Conservation (phyloP, 108 stramenopile genomes). For the Skeletonema potamos region DNA sequence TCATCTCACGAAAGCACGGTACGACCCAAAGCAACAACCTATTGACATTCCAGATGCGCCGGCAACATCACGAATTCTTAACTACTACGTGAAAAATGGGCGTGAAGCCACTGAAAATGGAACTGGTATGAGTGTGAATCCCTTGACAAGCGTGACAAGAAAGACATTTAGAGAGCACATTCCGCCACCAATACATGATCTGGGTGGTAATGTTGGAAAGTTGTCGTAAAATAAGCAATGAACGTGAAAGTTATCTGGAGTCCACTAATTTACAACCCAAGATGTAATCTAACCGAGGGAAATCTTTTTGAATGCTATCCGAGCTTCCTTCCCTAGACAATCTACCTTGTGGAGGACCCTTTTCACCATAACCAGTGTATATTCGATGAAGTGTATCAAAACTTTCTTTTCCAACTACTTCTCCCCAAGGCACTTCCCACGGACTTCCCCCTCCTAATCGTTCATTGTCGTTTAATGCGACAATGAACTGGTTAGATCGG, state of each 20-base stretch:
- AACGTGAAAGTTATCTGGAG: background rate
- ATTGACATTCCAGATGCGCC: conserved; percentile 69
- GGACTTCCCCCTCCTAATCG: conserved; percentile 72
- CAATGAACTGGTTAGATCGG: conserved; percentile 66
- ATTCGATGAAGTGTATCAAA: conserved; percentile 53
- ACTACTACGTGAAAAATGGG: conserved; percentile 83
- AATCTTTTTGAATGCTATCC: conserved; percentile 32
- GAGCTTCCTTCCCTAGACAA: conserved; percentile 48
- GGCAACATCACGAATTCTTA: conserved; percentile 79
- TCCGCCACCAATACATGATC: conserved; percentile 43
- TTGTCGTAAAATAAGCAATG: conserved; percentile 1
- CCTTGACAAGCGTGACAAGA: conserved; percentile 52
- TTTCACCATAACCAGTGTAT: conserved; percentile 65
- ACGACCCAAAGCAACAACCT: conserved; percentile 37
- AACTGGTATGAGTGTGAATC: conserved; percentile 24
- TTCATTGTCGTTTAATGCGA: conserved; percentile 59
- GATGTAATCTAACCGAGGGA: conserved; percentile 62
- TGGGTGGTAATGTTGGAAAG: conserved; percentile 47
- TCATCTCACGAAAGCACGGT: conserved; percentile 67
- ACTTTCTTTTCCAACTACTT: conserved; percentile 57
- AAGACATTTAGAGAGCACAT: conserved; percentile 59
- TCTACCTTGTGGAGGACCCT: conserved; percentile 52
- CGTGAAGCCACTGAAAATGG: conserved; percentile 30
- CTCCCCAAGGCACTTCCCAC: conserved; percentile 80
- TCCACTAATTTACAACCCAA: conserved; percentile 54